Percentiles rank a stretch among this genome's conserved stretches.
Conservation (phyloP, 148 eudicot species). For the Dysphania ambrosioides region DNA sequence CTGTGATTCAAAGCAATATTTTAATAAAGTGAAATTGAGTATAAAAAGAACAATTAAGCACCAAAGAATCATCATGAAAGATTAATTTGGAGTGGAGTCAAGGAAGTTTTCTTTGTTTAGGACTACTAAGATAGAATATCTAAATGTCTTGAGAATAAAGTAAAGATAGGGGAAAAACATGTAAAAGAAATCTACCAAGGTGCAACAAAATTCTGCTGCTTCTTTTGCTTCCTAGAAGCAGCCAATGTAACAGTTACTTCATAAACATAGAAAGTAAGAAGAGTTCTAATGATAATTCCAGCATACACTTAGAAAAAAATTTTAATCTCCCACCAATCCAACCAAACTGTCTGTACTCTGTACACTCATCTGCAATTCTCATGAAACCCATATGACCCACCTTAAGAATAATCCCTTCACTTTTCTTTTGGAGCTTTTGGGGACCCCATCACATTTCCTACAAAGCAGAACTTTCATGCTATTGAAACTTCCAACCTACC, state of each 20-base stretch:
- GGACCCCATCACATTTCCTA: slow-evolving; percentile 16
- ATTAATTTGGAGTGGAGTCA: background rate
- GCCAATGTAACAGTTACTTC: slow-evolving; percentile 27
- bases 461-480: slow-evolving; percentile 22
- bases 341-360: slow-evolving; percentile 34
- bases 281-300: background rate
- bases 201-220: slow-evolving; percentile 30
- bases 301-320: background rate
- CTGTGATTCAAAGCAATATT: slow-evolving; percentile 14
- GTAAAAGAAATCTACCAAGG: slow-evolving; percentile 6
- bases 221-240: slow-evolving; percentile 18
- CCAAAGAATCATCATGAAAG: background rate
- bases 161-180: slow-evolving; percentile 5
- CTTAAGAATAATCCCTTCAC: slow-evolving; percentile 18
- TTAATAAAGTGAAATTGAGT: background rate
- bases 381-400: slow-evolving; percentile 37
- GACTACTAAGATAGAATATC: background rate
- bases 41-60: background rate
- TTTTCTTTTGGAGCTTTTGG: background rate
- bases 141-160: background rate
- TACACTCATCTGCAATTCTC: slow-evolving; percentile 29
- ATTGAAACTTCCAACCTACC: slow-evolving; percentile 32
- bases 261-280: background rate
- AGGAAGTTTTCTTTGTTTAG: background rate
- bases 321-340: slow-evolving; percentile 21